phyloP scores from a whole-genome alignment of 2,329 filamentous ascomycete genomes.

The Talaromyces sp. region DNA sequence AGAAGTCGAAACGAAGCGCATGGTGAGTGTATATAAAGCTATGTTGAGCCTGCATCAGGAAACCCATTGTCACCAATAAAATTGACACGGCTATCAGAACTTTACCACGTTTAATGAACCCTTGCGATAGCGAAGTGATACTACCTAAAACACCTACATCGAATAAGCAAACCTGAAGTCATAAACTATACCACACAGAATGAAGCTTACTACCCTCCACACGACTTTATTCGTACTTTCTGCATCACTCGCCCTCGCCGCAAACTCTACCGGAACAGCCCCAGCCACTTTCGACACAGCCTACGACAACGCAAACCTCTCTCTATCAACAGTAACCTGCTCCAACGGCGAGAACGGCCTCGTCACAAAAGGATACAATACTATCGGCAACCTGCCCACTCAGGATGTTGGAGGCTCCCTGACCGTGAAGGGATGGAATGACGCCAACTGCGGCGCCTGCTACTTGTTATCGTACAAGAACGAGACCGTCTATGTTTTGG shows the following conservation, averaged over 20 bases:
- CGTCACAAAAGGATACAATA: slow-evolving; percentile 13
- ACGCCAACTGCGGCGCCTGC: slow-evolving; percentile 17
- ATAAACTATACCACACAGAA: neutral
- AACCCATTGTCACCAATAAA: neutral
- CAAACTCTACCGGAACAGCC: slow-evolving; percentile 4
- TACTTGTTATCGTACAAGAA: slow-evolving; percentile 16
- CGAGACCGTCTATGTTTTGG: slow-evolving; percentile 15
- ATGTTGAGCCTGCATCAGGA: neutral
- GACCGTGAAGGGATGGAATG: slow-evolving; percentile 18
- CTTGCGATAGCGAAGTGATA: neutral
- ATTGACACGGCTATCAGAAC: too few species aligned
- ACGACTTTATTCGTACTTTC: neutral
- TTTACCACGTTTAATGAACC: neutral
- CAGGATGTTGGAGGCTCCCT: slow-evolving; percentile 10
- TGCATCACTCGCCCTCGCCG: neutral
- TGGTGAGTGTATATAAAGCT: neutral
- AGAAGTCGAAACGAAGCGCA: neutral
- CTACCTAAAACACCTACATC: neutral
- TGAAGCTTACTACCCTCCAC: neutral
- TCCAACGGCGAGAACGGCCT: slow-evolving; percentile 18
- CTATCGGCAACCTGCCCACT: slow-evolving; percentile 14
- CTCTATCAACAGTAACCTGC: slow-evolving; percentile 15
- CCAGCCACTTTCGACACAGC: slow-evolving; percentile 15
- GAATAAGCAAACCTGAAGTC: neutral
- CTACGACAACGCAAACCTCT: slow-evolving; percentile 15